These are phyloP conservation scores for Gossypium trilobum DNA, from an alignment of 441 rosid genomes.

Conservation along the genomic window DNA sequence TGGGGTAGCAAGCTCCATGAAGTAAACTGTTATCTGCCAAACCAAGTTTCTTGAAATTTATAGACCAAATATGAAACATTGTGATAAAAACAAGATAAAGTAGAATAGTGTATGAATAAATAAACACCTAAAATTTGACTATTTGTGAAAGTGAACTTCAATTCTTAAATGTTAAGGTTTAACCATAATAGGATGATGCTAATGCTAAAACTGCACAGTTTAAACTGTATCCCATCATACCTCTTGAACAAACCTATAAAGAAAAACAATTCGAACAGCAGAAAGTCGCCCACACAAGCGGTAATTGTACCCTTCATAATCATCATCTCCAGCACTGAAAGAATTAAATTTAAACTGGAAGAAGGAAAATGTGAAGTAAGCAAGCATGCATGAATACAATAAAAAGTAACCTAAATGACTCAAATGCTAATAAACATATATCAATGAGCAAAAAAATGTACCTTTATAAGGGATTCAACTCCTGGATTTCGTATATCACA, in stretches of 20 bases:
- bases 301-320: conserved; percentile 93
- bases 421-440: conserved; percentile 10
- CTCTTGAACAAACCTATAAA: conserved; percentile 95
- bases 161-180: background rate
- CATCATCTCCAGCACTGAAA: conserved; percentile 89
- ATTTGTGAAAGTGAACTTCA: background rate
- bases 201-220: background rate
- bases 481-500: conserved; percentile 98
- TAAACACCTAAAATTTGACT: background rate
- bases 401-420: conserved; percentile 15
- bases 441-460: conserved; percentile 9
- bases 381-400: background rate
- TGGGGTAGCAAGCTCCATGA: conserved; percentile 95
- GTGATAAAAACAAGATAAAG: background rate
- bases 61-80: conserved; percentile 12
- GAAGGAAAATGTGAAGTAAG: conserved; percentile 20
- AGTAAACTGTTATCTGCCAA: conserved; percentile 79
- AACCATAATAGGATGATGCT: background rate
- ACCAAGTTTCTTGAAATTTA: conserved; percentile 14
- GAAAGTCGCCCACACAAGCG: conserved; percentile 86
- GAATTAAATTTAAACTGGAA: conserved; percentile 85
- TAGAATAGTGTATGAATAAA: background rate
- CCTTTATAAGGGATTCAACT: conserved; percentile 91
- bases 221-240: conserved; percentile 35
- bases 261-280: conserved; percentile 92